Evolutionary conservation across 1,284 basidiomycete genomes (phyloP), one percentile per base, ranked within the genome.

Genomic region (Ustilago shanxiensis): DNA sequence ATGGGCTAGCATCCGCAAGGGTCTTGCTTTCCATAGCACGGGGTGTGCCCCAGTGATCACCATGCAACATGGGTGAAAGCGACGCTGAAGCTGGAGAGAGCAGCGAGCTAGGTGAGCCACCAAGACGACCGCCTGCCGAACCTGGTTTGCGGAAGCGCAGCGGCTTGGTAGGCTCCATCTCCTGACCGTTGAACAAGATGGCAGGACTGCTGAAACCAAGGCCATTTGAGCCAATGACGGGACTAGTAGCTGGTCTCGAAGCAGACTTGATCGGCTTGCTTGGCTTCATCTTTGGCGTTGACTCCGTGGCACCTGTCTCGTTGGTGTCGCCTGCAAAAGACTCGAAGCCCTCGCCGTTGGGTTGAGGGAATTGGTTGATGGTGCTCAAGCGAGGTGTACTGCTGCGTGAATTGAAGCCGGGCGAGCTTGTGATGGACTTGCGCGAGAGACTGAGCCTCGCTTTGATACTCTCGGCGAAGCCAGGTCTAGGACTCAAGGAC

Each of bases 141-240:
- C 54, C 35, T 11, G 68, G 68, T 50, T 76, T 76, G 16, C 62
- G 47, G 60, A 76, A 61, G 20, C 67, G 67, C 47, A 76, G 50
- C 16, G 73, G 73, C 49, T 56, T 66, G 28, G 68, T 71, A 7
- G 73, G 73, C 57, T 76, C 68, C 11, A 71, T 56, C 56, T 63
- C 52, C 45, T 68, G 60, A 18, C 73, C 73, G 45, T 76, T 76
- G 68, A 76, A 76, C 2, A 71, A 54, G 58, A 76, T 76, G n/a
- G 67, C 60, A 3, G 73, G 73, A 47, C 71, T 63, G 60, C 50
- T 66, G 59, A 69, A 62, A 37, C 66, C 66, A 7, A 60, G 50
- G 18, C 63, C 64, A 6, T 64, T 64, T 16, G 52, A 28, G 3
- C 62, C 64, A 28, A 71, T 2, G 9, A 64, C 54, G 7, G 73